A percentile compares a stretch with the other conserved stretches of the same genome.
Conservation (phyloP, 2,329 filamentous ascomycete genomes). For the Fusarium chaquense region DNA sequence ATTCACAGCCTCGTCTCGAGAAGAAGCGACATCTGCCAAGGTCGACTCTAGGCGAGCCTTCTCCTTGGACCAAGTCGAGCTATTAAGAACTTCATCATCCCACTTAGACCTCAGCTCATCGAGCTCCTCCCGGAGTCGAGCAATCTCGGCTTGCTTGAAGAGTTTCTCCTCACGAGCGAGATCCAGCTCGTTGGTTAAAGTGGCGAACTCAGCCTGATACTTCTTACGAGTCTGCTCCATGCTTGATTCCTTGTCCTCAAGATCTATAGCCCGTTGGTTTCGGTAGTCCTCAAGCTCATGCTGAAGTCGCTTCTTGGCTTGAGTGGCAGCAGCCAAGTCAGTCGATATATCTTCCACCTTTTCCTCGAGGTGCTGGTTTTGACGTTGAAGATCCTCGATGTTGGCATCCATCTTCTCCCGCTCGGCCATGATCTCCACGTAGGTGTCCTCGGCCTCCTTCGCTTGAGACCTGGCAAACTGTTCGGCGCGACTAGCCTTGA, state of each 20-base stretch:
- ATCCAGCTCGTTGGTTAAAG: constrained; percentile 91
- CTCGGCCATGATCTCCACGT: constrained; percentile 89
- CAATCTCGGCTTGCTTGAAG: constrained; percentile 88
- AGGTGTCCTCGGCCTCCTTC: constrained; percentile 90
- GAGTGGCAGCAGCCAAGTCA: constrained; percentile 84
- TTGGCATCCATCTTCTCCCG: constrained; percentile 88
- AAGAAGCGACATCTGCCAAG: constrained; percentile 86
- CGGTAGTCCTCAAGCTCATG: constrained; percentile 98
- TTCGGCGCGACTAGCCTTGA: constrained; percentile 91
- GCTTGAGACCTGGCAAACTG: constrained; percentile 93
- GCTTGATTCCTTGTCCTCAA: constrained; percentile 95
- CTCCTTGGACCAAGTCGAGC: constrained; percentile 98
- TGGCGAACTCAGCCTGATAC: constrained; percentile 93
- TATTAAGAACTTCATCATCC: constrained; percentile 98
- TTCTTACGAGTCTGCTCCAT: constrained; percentile 98
- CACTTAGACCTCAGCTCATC: constrained; percentile 95
- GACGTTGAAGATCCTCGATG: constrained; percentile 90
- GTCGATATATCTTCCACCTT: constrained; percentile 91
- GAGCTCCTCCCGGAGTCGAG: constrained; percentile 91
- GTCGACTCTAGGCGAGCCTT: constrained; percentile 92
- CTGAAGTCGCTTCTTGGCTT: constrained; percentile 93
- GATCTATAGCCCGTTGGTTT: constrained; percentile 92
- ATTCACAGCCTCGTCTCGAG: constrained; percentile 91
- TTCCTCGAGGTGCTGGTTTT: constrained; percentile 91
- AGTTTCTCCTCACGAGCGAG: constrained; percentile 89